Conservation (phyloP, 2,329 filamentous ascomycete species). For the Colletotrichum sp. region DNA sequence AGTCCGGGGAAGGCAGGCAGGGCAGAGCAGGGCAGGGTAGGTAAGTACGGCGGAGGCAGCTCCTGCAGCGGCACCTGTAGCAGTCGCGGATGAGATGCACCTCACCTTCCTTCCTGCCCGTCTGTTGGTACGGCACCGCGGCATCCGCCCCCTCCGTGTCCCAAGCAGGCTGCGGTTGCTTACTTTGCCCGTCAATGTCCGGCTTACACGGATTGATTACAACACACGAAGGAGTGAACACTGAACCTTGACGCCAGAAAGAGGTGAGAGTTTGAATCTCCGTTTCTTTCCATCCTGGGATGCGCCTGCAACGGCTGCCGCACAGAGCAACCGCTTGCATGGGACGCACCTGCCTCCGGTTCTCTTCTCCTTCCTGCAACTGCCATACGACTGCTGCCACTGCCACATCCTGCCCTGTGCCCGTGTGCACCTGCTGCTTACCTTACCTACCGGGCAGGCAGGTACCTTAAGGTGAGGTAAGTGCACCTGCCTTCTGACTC, state of each 20-base stretch:
- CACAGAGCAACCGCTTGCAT: conserved; percentile 12
- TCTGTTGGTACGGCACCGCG: neutral
- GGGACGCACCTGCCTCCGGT: conserved; percentile 9
- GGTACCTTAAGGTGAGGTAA: neutral
- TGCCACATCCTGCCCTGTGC: neutral
- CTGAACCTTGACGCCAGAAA: neutral
- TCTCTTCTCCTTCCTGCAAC: neutral
- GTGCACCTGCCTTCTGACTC: neutral
- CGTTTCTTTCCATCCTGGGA: neutral
- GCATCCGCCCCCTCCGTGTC: neutral
- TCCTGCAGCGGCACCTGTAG: neutral
- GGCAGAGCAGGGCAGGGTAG: neutral
- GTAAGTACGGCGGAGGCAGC: neutral
- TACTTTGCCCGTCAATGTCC: neutral
- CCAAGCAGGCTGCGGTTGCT: neutral
- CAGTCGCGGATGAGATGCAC: neutral
- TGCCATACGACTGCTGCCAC: neutral
- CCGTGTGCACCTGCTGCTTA: neutral
- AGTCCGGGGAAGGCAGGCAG: neutral
- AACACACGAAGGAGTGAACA: neutral
- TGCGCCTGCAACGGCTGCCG: neutral
- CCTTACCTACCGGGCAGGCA: neutral
- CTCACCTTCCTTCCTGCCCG: neutral
- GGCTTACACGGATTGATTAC: neutral
- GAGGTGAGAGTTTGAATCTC: neutral